A percentile compares a stretch with the other conserved stretches of the same genome.
phyloP scores from a whole-genome alignment of 2,329 filamentous ascomycete genomes.

The Huntiella abstrusa region DNA sequence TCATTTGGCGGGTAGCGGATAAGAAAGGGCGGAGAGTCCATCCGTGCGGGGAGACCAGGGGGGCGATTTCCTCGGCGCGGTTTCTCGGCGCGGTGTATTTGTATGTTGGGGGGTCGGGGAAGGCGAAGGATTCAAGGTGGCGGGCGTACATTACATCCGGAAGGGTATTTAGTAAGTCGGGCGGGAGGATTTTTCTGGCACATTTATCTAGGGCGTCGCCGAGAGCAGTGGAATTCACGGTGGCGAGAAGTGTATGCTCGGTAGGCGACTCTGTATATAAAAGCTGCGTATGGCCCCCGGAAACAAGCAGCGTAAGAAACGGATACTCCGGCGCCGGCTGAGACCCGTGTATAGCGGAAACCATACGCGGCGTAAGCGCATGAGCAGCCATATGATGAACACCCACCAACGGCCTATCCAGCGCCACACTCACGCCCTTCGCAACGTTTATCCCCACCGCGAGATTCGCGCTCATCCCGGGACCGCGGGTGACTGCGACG shows the following conservation, averaged over 20 bases:
- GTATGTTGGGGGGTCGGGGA: conserved; percentile 26
- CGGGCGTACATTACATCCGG: conserved; percentile 62
- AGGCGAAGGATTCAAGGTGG: conserved; percentile 62
- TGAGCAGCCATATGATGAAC: conserved; percentile 98
- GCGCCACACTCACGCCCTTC: conserved; percentile 72
- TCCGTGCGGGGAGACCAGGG: conserved; percentile 18
- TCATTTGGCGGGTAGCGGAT: conserved; percentile 34
- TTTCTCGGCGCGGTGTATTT: conserved; percentile 38
- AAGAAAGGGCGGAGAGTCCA: conserved; percentile 58
- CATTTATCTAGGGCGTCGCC: conserved; percentile 82
- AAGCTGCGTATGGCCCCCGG: conserved; percentile 80
- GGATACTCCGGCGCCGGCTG: conserved; percentile 36
- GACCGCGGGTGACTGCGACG: conserved; percentile 74
- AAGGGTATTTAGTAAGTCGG: conserved; percentile 30
- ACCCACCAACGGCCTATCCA: conserved; percentile 63
- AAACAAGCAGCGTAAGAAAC: conserved; percentile 75
- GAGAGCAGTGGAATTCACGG: conserved; percentile 63
- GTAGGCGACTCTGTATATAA: conserved; percentile 51
- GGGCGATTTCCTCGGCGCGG: conserved; percentile 38
- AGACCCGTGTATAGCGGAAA: conserved; percentile 33
- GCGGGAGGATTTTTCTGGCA: conserved; percentile 56
- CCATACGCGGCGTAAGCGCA: conserved; percentile 68
- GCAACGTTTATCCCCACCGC: conserved; percentile 62
- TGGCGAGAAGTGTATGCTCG: conserved; percentile 54
- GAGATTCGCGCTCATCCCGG: conserved; percentile 69